Percentiles rank a stretch among this genome's conserved stretches.
phyloP scores from a whole-genome alignment of 441 rosid genomes.

The Populus hybrid region DNA sequence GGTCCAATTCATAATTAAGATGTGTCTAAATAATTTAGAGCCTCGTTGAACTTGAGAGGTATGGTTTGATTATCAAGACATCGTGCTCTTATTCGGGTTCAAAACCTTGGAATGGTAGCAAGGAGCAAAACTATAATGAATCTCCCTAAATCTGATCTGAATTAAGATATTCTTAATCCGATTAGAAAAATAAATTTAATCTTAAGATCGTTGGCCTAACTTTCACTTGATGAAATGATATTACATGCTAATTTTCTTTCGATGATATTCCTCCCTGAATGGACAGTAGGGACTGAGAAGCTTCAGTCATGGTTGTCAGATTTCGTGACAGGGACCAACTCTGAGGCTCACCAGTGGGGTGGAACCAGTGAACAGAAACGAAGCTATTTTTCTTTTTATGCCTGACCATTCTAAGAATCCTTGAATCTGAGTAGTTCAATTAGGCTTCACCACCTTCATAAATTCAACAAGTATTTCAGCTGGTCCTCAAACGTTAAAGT shows the following conservation, averaged over 20 bases:
- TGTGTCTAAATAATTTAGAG: too few species aligned
- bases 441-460: neutral
- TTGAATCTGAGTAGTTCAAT: neutral
- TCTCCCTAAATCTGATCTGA: too few species aligned
- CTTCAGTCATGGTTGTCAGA: neutral
- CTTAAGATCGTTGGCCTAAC: too few species aligned
- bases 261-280: neutral
- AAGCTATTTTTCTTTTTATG: neutral
- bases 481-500: neutral
- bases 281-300: neutral
- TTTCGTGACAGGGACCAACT: too few species aligned
- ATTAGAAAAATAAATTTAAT: too few species aligned
- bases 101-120: too few species aligned
- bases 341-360: neutral
- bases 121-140: too few species aligned
- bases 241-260: neutral
- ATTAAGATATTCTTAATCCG: too few species aligned
- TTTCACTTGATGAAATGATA: neutral
- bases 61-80: too few species aligned
- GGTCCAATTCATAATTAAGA: too few species aligned
- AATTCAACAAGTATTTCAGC: neutral
- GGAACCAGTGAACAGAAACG: neutral
- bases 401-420: neutral
- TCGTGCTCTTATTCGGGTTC: too few species aligned
- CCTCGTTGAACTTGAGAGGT: too few species aligned